These are phyloP conservation scores for Toxoplasma gondii DNA, from an alignment of 169 alveolate genomes.

Conservation along the genomic window DNA sequence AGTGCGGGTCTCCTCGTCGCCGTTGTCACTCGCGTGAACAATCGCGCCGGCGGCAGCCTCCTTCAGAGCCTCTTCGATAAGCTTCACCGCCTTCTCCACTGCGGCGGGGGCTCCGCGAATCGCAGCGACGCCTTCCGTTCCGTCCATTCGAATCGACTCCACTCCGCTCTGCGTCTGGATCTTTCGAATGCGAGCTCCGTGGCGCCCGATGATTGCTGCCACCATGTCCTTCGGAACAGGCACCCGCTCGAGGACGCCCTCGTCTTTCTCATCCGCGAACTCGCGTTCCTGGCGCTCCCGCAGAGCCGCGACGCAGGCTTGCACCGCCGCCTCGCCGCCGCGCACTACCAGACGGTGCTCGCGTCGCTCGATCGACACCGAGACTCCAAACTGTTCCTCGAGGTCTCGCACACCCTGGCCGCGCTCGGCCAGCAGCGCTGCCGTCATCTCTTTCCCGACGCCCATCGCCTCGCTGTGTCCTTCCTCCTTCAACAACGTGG, in stretches of 20 bases:
- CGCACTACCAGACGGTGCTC: background rate
- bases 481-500: background rate
- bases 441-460: constrained; percentile 34
- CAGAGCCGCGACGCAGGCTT: constrained; percentile 15
- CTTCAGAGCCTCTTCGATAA: background rate
- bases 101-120: constrained; percentile 23
- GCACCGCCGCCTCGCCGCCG: background rate
- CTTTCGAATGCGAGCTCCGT: constrained; percentile 50
- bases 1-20: background rate
- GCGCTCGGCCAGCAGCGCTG: constrained; percentile 25
- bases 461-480: background rate
- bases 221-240: constrained; percentile 40
- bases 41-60: constrained; percentile 41
- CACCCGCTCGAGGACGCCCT: constrained; percentile 45
- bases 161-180: constrained; percentile 55
- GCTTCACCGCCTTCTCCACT: constrained; percentile 21
- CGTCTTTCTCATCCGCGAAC: constrained; percentile 46
- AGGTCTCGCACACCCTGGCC: constrained; percentile 26
- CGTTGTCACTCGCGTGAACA: constrained; percentile 10
- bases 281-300: constrained; percentile 13
- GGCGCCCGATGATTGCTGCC: constrained; percentile 59
- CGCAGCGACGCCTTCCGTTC: constrained; percentile 52
- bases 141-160: constrained; percentile 56
- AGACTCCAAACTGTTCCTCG: background rate
- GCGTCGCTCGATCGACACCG: background rate